Base-by-base conservation (phyloP, 495 filamentous ascomycete species). In the Cercophora scortea region DNA sequence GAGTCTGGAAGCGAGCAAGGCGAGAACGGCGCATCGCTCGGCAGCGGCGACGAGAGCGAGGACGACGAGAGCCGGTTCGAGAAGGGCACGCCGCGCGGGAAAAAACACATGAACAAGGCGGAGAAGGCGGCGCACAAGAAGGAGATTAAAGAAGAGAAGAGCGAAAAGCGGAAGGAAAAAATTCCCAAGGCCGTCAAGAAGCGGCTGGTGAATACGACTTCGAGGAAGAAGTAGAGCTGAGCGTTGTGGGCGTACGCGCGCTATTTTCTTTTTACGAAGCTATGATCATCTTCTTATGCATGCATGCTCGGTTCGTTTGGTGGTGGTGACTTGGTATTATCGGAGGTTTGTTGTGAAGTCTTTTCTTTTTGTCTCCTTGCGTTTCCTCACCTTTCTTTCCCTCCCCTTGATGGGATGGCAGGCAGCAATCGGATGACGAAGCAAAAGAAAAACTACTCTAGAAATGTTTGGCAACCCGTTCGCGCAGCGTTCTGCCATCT, bases 171-270 rank as follows among this genome's bases (percentile, higher is more conserved):
- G 52, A 90, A 92, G 63, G 85, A 86, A 13, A 98, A 98, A 73
- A 95, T 98, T 70, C 91, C 93, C 0, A 98, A 98, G 70, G 79
- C 95, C 59, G 44, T 90, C 33, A 98, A 98, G 78, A 95, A 95
- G 72, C 82, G 80, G 64, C 54, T 91, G 48, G 73, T 93, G 33
- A 52, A 65, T 6, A 55, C 61, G 7, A 63, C 63, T 5, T 65
- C 73, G 1, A 61, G 63, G 54, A 71, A 63, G 52, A 71, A 70
- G 54, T 69, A 64, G 51, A 64, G 51, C 70, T 62, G 50, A 25
- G 25, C 25, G 5, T 5, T 5, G n/a, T 11, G 15, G 19, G 8
- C 35, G 17, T 13, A 38, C 50, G 5, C 25, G 49, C 49, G 47
- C n/a, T n/a, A n/a, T 46, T 18, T 6, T 18, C 6, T 13, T 47